Base-by-base conservation (phyloP, 305 asterid genomes). In the Fraxinus angustifolia region DNA sequence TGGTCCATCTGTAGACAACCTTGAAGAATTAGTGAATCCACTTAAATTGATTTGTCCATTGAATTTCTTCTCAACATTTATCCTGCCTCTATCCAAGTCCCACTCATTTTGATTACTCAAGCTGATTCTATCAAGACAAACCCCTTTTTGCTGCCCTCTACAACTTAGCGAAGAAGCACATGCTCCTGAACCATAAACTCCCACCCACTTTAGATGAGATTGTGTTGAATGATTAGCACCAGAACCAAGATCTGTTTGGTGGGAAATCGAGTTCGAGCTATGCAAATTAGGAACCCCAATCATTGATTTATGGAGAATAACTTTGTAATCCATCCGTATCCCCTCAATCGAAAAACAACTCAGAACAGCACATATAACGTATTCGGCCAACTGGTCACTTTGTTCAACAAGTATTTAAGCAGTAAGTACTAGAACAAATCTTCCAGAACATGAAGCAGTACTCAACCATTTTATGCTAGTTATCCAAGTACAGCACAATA, bases 271-370 rank as follows among this genome's bases (percentile, higher is more conserved):
- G 62, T 68, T 83, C 65, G 45, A 68, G 60, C 80, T 48, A 30
- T 77, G 94, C 77, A 85, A 33, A 71, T 60, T 74, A 45, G 86
- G 84, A 83, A 87, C 86, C 87, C 87, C 92, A 71, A 82, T 40
- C 83, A 86, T 67, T 35, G 89, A 78, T 74, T 85, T 87, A 8
- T 85, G 92, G 42, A 92, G 91, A 30, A 84, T 75, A 35, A 82
- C 82, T 68, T 86, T 75, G 80, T 79, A 80, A 34, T 89, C 88
- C 94, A 92, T 93, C 80, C 26, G 53, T 76, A 82, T 62, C 81
- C 81, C 56, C 80, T 78, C 84, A 48, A 80, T 53, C 8, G 38
- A 82, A 23, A 65, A 65, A 76, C 73, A 73, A 73, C 35, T 40
- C 7, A 70, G 75, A 70, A 70, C 42, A 72, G 10, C 31, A 34